Percentiles rank a stretch among this genome's conserved stretches.
phyloP scores from a whole-genome alignment of 176 grass and related monocot genomes.

The Aechmea fasciata region DNA sequence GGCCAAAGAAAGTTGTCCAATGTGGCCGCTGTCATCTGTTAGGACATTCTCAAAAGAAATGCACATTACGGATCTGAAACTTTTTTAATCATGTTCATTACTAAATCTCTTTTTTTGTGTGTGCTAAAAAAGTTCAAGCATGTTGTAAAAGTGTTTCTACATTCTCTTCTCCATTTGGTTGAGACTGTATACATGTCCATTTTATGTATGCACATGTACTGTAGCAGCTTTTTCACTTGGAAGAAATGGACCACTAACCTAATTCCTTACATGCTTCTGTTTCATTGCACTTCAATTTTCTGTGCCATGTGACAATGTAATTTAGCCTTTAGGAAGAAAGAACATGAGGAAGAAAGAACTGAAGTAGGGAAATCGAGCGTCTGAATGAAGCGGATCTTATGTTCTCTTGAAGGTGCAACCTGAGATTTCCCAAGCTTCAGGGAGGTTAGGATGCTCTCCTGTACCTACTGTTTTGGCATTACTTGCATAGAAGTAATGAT shows the following conservation, averaged over 20 bases:
- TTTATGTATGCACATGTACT: background rate
- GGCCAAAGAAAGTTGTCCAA: slow-evolving; percentile 80
- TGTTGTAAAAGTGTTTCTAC: background rate
- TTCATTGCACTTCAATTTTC: background rate
- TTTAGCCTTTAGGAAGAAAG: background rate
- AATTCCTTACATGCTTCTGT: background rate
- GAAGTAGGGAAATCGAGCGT: background rate
- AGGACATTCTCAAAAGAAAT: slow-evolving; percentile 97
- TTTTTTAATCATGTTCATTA: background rate
- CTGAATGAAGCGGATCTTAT: background rate
- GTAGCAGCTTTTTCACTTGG: background rate
- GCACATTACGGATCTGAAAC: slow-evolving; percentile 52
- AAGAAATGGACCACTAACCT: background rate
- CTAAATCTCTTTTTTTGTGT: slow-evolving; percentile 3
- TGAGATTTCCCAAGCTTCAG: too few relatives aligned
- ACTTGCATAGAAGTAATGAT: too few relatives aligned
- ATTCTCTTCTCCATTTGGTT: background rate
- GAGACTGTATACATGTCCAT: background rate
- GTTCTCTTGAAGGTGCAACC: background rate
- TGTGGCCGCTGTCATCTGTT: slow-evolving; percentile 85
- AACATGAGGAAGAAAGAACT: background rate
- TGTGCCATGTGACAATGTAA: background rate
- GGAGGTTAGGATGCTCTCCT: too few relatives aligned
- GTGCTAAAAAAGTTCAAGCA: background rate
- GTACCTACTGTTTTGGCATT: too few relatives aligned